These are phyloP conservation scores for Aspergillus cejpii DNA, from an alignment of 2,329 filamentous ascomycete species.

Conservation along the genomic window DNA sequence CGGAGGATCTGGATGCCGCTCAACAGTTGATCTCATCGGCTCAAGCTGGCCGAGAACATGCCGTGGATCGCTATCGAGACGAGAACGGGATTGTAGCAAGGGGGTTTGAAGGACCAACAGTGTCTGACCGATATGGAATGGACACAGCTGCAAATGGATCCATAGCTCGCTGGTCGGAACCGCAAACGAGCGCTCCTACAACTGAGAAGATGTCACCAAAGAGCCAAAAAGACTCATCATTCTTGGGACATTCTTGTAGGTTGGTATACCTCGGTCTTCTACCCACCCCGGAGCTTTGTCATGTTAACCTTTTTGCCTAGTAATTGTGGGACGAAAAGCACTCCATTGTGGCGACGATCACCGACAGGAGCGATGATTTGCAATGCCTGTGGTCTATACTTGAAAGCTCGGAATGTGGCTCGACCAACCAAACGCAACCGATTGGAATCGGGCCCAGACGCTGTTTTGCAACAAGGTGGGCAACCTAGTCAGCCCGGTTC, in stretches of 20 bases:
- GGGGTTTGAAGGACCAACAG: conserved; percentile 13
- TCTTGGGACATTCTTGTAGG: conserved; percentile 40
- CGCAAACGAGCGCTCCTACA: conserved; percentile 9
- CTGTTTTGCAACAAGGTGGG: conserved; percentile 25
- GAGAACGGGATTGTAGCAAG: conserved; percentile 10
- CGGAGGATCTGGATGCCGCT: conserved; percentile 44
- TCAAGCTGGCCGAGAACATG: conserved; percentile 38
- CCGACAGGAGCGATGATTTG: conserved; percentile 92
- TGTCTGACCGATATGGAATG: conserved; percentile 11
- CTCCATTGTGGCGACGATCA: conserved; percentile 88
- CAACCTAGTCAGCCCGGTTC: conserved; percentile 5
- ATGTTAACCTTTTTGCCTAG: conserved; percentile 44
- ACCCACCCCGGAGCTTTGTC: neutral
- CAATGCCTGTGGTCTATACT: conserved; percentile 92
- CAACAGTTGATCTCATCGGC: conserved; percentile 45
- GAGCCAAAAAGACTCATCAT: conserved; percentile 33
- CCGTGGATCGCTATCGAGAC: conserved; percentile 24
- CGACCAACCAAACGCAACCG: conserved; percentile 87
- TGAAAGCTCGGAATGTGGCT: conserved; percentile 86
- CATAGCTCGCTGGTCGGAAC: conserved; percentile 15
- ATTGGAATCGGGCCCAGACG: conserved; percentile 38
- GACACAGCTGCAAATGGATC: conserved; percentile 16
- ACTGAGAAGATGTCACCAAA: conserved; percentile 31
- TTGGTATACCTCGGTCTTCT: conserved; percentile 18
- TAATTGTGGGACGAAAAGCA: conserved; percentile 91